Conservation (phyloP, 768 basidiomycete species). For the Pleurotus salmoneostramineus region DNA sequence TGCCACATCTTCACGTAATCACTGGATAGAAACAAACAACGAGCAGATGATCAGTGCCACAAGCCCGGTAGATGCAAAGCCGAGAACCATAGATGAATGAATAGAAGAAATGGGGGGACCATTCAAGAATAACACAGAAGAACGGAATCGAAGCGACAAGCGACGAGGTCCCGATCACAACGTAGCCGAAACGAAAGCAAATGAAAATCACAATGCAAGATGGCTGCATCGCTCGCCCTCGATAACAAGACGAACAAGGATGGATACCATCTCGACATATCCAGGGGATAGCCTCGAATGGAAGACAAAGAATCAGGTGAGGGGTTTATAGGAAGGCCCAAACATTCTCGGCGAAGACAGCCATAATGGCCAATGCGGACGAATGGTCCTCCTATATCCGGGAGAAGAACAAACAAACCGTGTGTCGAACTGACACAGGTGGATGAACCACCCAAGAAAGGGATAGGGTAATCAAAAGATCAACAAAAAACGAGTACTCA, state of each 20-base stretch:
- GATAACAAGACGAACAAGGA: neutral
- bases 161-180: neutral
- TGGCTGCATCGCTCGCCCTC: neutral
- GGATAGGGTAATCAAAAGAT: neutral
- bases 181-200: neutral
- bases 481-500: constrained; percentile 26
- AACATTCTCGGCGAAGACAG: neutral
- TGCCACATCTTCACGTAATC: constrained; percentile 61
- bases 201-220: neutral
- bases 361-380: neutral
- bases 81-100: neutral
- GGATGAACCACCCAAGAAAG: neutral
- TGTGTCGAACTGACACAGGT: neutral
- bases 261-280: neutral
- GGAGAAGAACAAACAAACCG: neutral
- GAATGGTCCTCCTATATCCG: neutral
- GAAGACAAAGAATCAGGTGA: constrained; percentile 5
- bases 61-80: neutral
- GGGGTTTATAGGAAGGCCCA: neutral
- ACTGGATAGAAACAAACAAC: constrained; percentile 17
- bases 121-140: constrained; percentile 3
- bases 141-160: neutral
- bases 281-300: neutral
- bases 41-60: neutral
- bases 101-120: neutral